These are phyloP conservation scores for Fusarium abutilonis DNA, from an alignment of 2,329 filamentous ascomycete species.

Conservation along the genomic window DNA sequence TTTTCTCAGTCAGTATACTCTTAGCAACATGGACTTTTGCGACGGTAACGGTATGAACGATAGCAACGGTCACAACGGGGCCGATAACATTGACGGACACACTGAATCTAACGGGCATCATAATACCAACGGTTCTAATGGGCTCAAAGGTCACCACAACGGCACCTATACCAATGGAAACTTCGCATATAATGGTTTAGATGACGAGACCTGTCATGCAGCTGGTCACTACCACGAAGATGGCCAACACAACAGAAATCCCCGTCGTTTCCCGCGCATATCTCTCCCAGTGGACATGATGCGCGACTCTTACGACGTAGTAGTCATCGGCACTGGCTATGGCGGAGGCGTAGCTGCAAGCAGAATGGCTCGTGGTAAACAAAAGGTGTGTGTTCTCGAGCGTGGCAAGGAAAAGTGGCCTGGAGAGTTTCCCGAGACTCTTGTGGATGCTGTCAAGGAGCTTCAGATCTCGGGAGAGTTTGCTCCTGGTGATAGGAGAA, in stretches of 20 bases:
- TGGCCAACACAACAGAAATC: slow-evolving; percentile 1
- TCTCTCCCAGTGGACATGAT: slow-evolving; percentile 67
- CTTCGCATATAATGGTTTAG: not conserved
- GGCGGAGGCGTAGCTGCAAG: slow-evolving; percentile 73
- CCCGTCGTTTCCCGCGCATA: slow-evolving; percentile 59
- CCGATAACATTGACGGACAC: not conserved
- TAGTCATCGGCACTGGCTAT: slow-evolving; percentile 76
- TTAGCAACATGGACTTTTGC: not conserved
- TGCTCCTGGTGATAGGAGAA: slow-evolving; percentile 28
- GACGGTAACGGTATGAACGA: not conserved
- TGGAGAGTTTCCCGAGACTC: slow-evolving; percentile 67
- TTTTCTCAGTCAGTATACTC: too few species aligned
- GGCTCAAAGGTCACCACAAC: not conserved
- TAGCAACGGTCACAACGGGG: not conserved
- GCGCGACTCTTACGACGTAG: slow-evolving; percentile 67
- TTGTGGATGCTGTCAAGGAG: slow-evolving; percentile 59
- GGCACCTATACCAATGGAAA: not conserved
- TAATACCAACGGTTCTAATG: not conserved
- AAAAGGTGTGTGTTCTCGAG: slow-evolving; percentile 72
- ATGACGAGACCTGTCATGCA: not conserved
- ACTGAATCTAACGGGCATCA: not conserved
- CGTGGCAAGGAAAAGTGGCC: slow-evolving; percentile 72
- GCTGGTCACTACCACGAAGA: not conserved
- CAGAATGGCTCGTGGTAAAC: slow-evolving; percentile 65
- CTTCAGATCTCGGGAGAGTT: slow-evolving; percentile 67